Evolutionary conservation across 2,329 filamentous ascomycete species (phyloP), one percentile per base, ranked within the genome.

Genomic region (Trichoderma aggressivum): DNA sequence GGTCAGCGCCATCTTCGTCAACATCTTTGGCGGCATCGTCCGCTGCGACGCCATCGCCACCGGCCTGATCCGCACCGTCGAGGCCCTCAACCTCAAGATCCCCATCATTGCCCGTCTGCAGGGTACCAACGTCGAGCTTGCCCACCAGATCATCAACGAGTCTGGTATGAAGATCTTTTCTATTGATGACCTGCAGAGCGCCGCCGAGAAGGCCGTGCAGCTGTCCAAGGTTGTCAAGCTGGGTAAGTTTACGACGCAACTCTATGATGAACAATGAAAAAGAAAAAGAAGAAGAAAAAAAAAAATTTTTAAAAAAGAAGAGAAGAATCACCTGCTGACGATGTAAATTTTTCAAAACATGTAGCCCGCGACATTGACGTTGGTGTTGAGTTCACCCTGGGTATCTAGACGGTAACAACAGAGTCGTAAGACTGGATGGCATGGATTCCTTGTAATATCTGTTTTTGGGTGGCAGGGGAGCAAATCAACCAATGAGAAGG

Each of bases 201-300:
- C 96, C 55, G 96, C 96, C 75, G 96, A 98, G 89, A 98, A 97
- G 89, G 92, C 94, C 34, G 96, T 99, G 75, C 95, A 99, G 85
- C 95, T 99, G 84, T 98, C 94, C 79, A 98, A 98, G 90, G 93
- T 99, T 76, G 96, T 99, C 79, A 98, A 98, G 91, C 92, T 97
- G 91, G 93, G 91, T 93, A 85, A 86, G 91, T 88, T 61, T 69
- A 30, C 55, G 67, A 50, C 69, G 67, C 76, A 79, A 77, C 76
- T 55, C n/a, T 64, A 34, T 59, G 47, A 30, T 61, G 36, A 61
- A 34, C 24, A 28, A 30, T 59, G n/a, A 60, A 59, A 32, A 11
- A 16, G 36, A 34, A 53, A 34, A 28, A 56, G 39, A 28, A 14
- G 32, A 2, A 28, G 12, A 1, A 8, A 43, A 43, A 26, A 53